phyloP scores from a whole-genome alignment of 768 basidiomycete species.

The Lyophyllum semitale region DNA sequence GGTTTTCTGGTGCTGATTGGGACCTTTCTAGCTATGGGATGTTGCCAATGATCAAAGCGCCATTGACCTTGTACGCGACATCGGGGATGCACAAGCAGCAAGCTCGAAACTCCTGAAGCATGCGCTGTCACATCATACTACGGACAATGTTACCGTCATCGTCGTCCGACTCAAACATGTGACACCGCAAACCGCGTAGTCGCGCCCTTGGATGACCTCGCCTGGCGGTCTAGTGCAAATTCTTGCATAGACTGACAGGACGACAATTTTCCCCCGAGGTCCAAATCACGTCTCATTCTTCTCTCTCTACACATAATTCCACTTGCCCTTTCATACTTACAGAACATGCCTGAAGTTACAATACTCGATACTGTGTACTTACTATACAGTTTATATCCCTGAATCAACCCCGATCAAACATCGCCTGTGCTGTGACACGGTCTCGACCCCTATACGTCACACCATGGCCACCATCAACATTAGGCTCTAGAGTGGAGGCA shows the following conservation, averaged over 20 bases:
- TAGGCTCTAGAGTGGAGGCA: not conserved
- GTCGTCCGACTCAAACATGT: conserved; percentile 78
- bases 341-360: not conserved
- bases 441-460: not conserved
- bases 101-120: conserved; percentile 75
- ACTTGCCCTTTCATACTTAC: too few species aligned
- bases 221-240: not conserved
- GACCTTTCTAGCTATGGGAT: conserved; percentile 82
- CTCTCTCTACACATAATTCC: not conserved
- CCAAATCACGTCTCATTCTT: not conserved
- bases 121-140: conserved; percentile 86
- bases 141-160: conserved; percentile 92
- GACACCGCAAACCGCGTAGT: conserved; percentile 20
- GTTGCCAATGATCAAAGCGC: conserved; percentile 90
- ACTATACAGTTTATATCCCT: too few species aligned
- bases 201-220: not conserved
- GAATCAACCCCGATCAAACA: not conserved
- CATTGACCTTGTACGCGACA: conserved; percentile 76
- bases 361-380: conserved; percentile 4
- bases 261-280: too few species aligned
- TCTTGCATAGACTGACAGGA: too few species aligned
- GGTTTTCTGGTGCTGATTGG: conserved; percentile 11
- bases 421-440: not conserved
- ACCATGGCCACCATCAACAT: not conserved
- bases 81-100: conserved; percentile 81